Evolutionary conservation across 495 filamentous ascomycete species (phyloP), one percentile per base, ranked within the genome.

Genomic region (Lasiosphaeria hispida): DNA sequence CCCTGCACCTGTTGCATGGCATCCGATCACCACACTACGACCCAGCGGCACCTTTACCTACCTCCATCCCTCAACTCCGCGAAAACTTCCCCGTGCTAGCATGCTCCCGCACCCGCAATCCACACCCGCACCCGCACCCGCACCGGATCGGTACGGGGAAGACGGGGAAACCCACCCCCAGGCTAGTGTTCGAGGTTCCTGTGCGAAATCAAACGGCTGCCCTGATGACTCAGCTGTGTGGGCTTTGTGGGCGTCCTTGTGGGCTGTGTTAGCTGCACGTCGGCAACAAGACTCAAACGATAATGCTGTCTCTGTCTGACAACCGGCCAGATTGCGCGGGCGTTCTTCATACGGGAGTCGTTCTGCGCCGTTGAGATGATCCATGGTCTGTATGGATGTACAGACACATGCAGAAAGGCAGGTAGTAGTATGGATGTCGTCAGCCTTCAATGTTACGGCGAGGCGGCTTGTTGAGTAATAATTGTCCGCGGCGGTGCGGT

Each of bases 211-310:
- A 38, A 52, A 45, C 34, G 35, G 41, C 18, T 23, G 14, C 53
- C 42, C 48, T 10, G 54, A 55, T 63, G 57, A 63, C 51, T 63
- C 61, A 58, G 57, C 61, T 37, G 17, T 34, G 18, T 18, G 43
- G n/a, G 5, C 5, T 49, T 23, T 37, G 48, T 37, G n/a, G 13
- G 30, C 48, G 7, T 30, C 23, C 23, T 30, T 30, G 23, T 30
- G 23, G 23, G 23, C 23, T 30, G 23, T 30, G 23, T 30, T 30
- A 30, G 23, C 23, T 30, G 23, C 23, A 30, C 23, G 23, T 30
- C 23, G 23, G 23, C 23, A 30, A 30, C 5, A 30, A 30, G 23
- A 30, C 23, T 30, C 23, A 30, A 30, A 30, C 23, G 23, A 30
- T 5, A 30, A 30, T 30, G 23, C 23, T 30, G 23, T 30, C 23